These are phyloP conservation scores for Pythium chondricola DNA, from an alignment of 352 stramenopile genomes.

Conservation along the genomic window DNA sequence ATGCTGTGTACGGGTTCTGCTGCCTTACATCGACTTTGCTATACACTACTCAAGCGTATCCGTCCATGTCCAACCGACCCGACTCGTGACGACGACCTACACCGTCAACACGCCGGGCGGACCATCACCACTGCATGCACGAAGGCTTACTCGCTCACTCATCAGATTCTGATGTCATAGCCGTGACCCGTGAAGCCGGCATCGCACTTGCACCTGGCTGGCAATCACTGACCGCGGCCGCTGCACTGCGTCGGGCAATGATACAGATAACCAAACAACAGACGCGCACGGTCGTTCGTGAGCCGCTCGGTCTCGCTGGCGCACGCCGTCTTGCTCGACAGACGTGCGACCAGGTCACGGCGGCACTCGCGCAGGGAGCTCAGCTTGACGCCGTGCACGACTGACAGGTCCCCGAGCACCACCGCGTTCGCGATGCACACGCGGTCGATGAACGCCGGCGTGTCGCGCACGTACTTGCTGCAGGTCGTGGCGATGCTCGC, in stretches of 20 bases:
- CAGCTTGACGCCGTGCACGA: slow-evolving; percentile 21
- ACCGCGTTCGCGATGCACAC: slow-evolving; percentile 16
- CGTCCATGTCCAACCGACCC: no score
- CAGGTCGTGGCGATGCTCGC: slow-evolving; percentile 3
- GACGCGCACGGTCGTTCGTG: slow-evolving; percentile 2
- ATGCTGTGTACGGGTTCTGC: no score
- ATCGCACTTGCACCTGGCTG: slow-evolving; percentile 7
- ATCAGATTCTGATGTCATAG: slow-evolving; percentile 3
- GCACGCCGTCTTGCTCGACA: slow-evolving; percentile 8
- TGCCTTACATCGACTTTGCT: no score
- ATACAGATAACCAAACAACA: slow-evolving; percentile 9
- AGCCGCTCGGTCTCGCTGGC: slow-evolving; percentile 1
- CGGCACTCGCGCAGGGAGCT: slow-evolving; percentile 24
- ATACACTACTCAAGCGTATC: no score
- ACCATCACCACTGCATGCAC: no score
- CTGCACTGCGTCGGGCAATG: slow-evolving; percentile 4
- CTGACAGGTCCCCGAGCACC: slow-evolving; percentile 13
- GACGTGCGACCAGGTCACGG: slow-evolving; percentile 13
- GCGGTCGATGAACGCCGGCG: slow-evolving; percentile 13
- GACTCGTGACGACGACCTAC: no score
- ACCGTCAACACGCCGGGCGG: no score
- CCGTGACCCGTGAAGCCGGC: slow-evolving; percentile 10
- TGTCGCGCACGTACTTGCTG: slow-evolving; percentile 15
- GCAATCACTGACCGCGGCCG: slow-evolving; percentile 8
- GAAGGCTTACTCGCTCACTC: no score